Evolutionary conservation across 2,329 filamentous ascomycete species (phyloP).

Genomic region (Claviceps monticola): DNA sequence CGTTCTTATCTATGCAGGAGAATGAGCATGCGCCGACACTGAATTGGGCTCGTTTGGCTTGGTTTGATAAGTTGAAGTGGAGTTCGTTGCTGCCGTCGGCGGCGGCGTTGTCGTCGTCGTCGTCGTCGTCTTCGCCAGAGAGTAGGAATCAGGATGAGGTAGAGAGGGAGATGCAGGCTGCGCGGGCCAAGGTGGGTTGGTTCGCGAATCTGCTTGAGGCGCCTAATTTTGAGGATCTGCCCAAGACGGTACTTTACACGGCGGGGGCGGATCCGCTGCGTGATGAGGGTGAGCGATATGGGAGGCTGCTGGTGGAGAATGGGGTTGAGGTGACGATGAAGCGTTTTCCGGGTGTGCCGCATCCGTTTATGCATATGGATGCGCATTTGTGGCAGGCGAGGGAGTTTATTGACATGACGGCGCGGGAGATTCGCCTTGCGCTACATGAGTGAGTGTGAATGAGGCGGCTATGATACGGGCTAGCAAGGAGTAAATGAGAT

Average conservation of each 20-base stretch:
- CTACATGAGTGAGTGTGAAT: slow-evolving; percentile 7
- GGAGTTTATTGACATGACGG: slow-evolving; percentile 20
- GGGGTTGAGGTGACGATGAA: slow-evolving; percentile 31
- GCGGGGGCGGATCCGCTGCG: slow-evolving; percentile 30
- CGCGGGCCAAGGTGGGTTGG: slow-evolving; percentile 11
- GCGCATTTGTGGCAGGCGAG: slow-evolving; percentile 22
- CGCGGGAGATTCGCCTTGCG: slow-evolving; percentile 17
- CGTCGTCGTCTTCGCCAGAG: slow-evolving; percentile 5
- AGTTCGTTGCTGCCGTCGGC: slow-evolving; percentile 9
- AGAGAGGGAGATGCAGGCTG: slow-evolving; percentile 3
- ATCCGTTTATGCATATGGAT: slow-evolving; percentile 37
- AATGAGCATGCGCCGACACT: slow-evolving; percentile 29
- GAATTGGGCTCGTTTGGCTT: slow-evolving; percentile 28
- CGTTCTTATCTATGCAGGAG: slow-evolving; percentile 25
- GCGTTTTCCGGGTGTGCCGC: slow-evolving; percentile 32
- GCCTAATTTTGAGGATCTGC: slow-evolving; percentile 18
- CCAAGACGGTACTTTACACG: slow-evolving; percentile 27
- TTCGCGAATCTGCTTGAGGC: slow-evolving; percentile 22
- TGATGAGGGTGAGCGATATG: slow-evolving; percentile 36
- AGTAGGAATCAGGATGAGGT: too few species aligned
- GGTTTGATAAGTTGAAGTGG: slow-evolving; percentile 24
- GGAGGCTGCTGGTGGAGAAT: slow-evolving; percentile 24
- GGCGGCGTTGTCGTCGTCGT: slow-evolving; percentile 7
- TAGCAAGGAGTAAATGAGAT: not conserved
- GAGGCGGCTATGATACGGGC: not conserved